Percentiles rank a stretch among this genome's conserved stretches.
phyloP scores from a whole-genome alignment of 345 rosid genomes.

The Pugionium cornutum region DNA sequence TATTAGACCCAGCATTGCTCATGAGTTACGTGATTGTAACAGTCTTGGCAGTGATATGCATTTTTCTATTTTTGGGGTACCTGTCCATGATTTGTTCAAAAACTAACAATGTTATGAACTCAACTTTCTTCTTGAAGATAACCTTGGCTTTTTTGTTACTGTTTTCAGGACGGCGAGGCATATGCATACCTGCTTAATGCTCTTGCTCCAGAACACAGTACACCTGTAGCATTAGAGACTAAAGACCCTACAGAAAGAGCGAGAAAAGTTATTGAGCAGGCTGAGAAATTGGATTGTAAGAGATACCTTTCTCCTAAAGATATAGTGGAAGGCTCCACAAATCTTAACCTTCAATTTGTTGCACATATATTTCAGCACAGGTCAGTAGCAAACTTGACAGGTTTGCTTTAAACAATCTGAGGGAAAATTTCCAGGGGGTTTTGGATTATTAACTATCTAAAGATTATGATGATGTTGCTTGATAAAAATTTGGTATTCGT shows the following conservation, averaged over 20 bases:
- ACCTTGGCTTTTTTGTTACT: conserved; percentile 21
- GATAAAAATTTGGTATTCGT: conserved; percentile 1
- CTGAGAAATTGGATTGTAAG: conserved; percentile 94
- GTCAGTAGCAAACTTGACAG: conserved; percentile 43
- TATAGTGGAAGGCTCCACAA: conserved; percentile 92
- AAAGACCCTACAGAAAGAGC: conserved; percentile 80
- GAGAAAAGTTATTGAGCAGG: conserved; percentile 77
- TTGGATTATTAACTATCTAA: neutral
- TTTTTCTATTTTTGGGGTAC: neutral
- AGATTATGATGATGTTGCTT: neutral
- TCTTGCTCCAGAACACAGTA: conserved; percentile 86
- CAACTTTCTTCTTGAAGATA: conserved; percentile 23
- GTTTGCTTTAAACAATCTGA: conserved; percentile 10
- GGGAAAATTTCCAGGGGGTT: conserved; percentile 1
- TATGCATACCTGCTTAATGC: conserved; percentile 91
- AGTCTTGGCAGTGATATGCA: conserved; percentile 15
- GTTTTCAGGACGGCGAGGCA: conserved; percentile 89
- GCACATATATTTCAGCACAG: conserved; percentile 94
- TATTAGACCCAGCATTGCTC: neutral
- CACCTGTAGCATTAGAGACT: conserved; percentile 49
- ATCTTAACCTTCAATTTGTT: conserved; percentile 96
- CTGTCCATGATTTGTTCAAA: neutral
- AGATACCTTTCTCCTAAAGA: conserved; percentile 84
- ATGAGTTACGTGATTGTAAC: neutral
- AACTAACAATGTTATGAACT: conserved; percentile 9